These are phyloP conservation scores for Suhomyces taliae DNA, from an alignment of 1,139 yeast species.

Conservation along the genomic window DNA sequence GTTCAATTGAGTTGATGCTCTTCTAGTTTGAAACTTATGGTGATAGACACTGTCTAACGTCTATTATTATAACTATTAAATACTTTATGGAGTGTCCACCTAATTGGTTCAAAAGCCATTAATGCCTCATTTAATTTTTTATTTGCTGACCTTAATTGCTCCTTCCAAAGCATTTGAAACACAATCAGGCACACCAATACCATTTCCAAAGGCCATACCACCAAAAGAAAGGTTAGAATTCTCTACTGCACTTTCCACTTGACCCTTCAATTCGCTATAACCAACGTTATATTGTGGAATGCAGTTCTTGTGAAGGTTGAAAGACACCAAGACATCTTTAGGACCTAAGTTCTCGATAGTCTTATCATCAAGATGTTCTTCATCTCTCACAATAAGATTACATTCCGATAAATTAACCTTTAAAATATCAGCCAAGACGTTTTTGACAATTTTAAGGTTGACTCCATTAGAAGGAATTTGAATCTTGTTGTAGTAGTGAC, in stretches of 20 bases:
- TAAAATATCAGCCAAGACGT: conserved; percentile 52
- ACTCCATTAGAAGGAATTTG: conserved; percentile 49
- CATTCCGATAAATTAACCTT: conserved; percentile 38
- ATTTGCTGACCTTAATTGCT: conserved; percentile 33
- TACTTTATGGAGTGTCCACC: no score
- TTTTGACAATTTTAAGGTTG: conserved; percentile 44
- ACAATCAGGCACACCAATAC: conserved; percentile 90
- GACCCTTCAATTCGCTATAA: conserved; percentile 50
- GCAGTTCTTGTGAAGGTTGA: conserved; percentile 48
- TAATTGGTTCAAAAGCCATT: background rate
- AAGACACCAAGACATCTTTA: conserved; percentile 37
- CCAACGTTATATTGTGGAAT: conserved; percentile 86
- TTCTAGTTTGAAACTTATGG: no score
- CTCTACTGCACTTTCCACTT: conserved; percentile 30
- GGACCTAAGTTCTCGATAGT: conserved; percentile 19
- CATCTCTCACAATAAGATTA: conserved; percentile 29
- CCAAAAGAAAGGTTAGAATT: conserved; percentile 57
- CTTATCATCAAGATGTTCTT: conserved; percentile 22
- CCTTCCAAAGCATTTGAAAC: conserved; percentile 61
- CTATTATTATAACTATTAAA: no score
- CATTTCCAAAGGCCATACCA: conserved; percentile 81
- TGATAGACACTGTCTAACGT: no score
- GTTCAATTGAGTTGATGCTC: no score
- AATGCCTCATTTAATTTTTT: background rate
- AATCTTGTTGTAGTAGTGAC: conserved; percentile 50